phyloP scores from a whole-genome alignment of 768 basidiomycete genomes.

The Russula foetens region DNA sequence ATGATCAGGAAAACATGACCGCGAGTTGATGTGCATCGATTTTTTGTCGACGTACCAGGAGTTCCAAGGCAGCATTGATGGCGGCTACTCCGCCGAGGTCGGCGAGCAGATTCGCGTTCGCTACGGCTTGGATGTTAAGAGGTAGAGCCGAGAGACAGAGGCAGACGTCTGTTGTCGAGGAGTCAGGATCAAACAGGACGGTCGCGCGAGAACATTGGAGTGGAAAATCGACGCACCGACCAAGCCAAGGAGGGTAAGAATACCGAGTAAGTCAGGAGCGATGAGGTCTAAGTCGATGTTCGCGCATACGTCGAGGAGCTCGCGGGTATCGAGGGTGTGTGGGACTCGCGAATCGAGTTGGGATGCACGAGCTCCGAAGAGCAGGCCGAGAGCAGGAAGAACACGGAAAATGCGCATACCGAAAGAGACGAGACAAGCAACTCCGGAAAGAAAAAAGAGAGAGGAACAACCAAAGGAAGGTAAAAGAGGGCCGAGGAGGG shows the following conservation, averaged over 20 bases:
- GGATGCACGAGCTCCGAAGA: too few relatives aligned
- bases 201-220: background rate
- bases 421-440: too few relatives aligned
- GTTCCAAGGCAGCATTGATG: constrained; percentile 28
- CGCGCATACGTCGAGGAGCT: constrained; percentile 35
- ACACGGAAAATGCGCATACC: too few relatives aligned
- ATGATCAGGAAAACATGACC: background rate
- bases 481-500: too few relatives aligned
- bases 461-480: too few relatives aligned
- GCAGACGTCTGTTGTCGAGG: constrained; percentile 32
- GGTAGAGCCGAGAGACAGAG: constrained; percentile 36
- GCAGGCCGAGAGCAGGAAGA: too few relatives aligned
- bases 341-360: too few relatives aligned
- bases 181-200: background rate
- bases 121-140: constrained; percentile 28
- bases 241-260: too few relatives aligned
- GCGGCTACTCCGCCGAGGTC: constrained; percentile 26
- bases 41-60: constrained; percentile 29
- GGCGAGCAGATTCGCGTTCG: constrained; percentile 26
- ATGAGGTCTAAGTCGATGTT: constrained; percentile 29
- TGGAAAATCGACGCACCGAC: constrained; percentile 21
- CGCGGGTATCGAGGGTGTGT: constrained; percentile 3
- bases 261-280: constrained; percentile 23
- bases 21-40: background rate
- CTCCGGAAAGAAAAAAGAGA: too few relatives aligned